These are phyloP conservation scores for Acacia pycnantha DNA, from an alignment of 331 rosid species.

Conservation along the genomic window DNA sequence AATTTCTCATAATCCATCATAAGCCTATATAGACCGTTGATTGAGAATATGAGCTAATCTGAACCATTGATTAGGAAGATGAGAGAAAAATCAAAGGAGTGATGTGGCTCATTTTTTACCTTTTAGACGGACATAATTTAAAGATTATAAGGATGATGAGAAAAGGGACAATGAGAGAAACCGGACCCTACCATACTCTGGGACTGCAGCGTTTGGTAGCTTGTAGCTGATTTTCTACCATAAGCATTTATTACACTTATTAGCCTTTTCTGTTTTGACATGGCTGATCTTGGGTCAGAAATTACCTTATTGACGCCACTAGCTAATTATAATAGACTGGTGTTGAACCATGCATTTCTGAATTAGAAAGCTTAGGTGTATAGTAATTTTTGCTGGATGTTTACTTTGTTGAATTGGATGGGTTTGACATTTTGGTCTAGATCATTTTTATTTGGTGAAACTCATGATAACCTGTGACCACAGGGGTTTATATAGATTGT, in stretches of 20 bases:
- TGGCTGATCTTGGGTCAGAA: neutral
- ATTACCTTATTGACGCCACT: neutral
- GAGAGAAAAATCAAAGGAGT: too few relatives aligned
- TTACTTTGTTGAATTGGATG: neutral
- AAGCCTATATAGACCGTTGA: too few relatives aligned
- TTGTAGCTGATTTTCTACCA: too few relatives aligned
- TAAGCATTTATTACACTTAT: too few relatives aligned
- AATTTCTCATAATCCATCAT: too few relatives aligned
- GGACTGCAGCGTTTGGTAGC: neutral
- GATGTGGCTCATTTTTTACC: too few relatives aligned
- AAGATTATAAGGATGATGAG: too few relatives aligned
- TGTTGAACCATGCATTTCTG: neutral
- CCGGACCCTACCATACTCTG: neutral
- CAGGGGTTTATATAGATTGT: neutral
- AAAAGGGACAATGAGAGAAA: too few relatives aligned
- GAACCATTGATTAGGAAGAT: too few relatives aligned
- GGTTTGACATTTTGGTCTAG: neutral
- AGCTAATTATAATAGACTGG: neutral
- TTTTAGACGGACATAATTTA: too few relatives aligned
- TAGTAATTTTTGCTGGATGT: neutral
- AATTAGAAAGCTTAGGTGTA: neutral
- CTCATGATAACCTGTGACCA: neutral
- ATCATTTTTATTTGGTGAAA: neutral
- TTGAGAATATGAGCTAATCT: too few relatives aligned
- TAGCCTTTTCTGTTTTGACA: constrained; percentile 2